A percentile compares a stretch with the other conserved stretches of the same genome.
These are phyloP conservation scores for Iris macrosiphon DNA, from an alignment of 106 monocot genomes.

Conservation along the genomic window DNA sequence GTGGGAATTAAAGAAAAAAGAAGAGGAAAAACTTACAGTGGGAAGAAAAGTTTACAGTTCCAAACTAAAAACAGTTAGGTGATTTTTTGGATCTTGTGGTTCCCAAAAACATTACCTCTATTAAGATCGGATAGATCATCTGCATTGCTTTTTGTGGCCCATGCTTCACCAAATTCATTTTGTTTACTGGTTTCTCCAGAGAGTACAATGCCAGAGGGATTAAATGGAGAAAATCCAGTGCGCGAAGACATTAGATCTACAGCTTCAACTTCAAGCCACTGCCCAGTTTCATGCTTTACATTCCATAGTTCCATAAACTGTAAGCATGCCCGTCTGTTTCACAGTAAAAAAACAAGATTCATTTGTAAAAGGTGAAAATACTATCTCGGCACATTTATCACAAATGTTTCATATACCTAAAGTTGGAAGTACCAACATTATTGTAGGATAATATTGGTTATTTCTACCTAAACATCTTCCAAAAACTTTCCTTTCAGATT, in stretches of 20 bases:
- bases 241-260: constrained; percentile 59
- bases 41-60: too few species aligned
- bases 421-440: too few species aligned
- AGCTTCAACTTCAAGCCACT: constrained; percentile 94
- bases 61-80: too few species aligned
- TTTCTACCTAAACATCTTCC: too few species aligned
- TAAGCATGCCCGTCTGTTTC: constrained; percentile 62
- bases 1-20: too few species aligned
- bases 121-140: constrained; percentile 24
- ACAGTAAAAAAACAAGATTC: constrained; percentile 6
- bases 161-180: constrained; percentile 26
- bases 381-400: too few species aligned
- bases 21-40: too few species aligned
- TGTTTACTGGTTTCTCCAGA: constrained; percentile 26
- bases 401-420: too few species aligned
- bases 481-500: too few species aligned
- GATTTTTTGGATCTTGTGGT: too few species aligned
- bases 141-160: constrained; percentile 31
- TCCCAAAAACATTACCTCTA: constrained; percentile 16
- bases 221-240: constrained; percentile 61
- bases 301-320: constrained; percentile 79
- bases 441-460: too few species aligned
- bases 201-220: constrained; percentile 56
- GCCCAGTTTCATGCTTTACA: constrained; percentile 87
- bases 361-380: too few species aligned